Evolutionary conservation across 2,329 filamentous ascomycete species (phyloP).

Genomic region (Chaetoscypha palmicola): DNA sequence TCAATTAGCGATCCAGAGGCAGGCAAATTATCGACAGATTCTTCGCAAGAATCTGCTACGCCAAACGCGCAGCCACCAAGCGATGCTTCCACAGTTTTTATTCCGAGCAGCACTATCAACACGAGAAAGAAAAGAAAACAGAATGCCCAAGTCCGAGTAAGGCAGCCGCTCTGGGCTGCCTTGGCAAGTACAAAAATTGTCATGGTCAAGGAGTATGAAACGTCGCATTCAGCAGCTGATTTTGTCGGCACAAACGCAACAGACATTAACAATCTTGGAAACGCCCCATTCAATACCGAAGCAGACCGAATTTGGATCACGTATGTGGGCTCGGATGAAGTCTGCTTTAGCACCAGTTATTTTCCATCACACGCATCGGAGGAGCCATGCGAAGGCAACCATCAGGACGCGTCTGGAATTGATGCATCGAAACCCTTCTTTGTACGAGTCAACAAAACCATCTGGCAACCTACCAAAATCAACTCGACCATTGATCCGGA

Average conservation of each 20-base stretch:
- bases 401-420: conserved; percentile 39
- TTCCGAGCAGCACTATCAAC: conserved; percentile 33
- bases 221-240: conserved; percentile 70
- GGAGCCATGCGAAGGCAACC: conserved; percentile 33
- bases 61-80: conserved; percentile 18
- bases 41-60: conserved; percentile 39
- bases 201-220: conserved; percentile 83
- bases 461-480: conserved; percentile 74
- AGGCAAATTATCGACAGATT: conserved; percentile 44
- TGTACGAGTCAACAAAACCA: conserved; percentile 69
- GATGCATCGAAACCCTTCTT: conserved; percentile 70
- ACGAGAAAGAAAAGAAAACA: conserved; percentile 85
- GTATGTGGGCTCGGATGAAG: conserved; percentile 70
- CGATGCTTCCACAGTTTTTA: conserved; percentile 22
- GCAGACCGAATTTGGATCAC: conserved; percentile 74
- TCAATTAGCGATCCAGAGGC: conserved; percentile 55
- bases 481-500: conserved; percentile 39
- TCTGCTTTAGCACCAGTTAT: conserved; percentile 67
- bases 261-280: conserved; percentile 70
- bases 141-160: conserved; percentile 80
- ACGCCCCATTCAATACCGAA: conserved; percentile 64
- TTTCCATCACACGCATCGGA: conserved; percentile 41
- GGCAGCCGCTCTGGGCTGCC: conserved; percentile 90
- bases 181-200: conserved; percentile 95
- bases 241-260: conserved; percentile 67